Percentiles rank a stretch among this genome's conserved stretches.
phyloP scores from a whole-genome alignment of 345 rosid genomes.

The Syzygium aromaticum region DNA sequence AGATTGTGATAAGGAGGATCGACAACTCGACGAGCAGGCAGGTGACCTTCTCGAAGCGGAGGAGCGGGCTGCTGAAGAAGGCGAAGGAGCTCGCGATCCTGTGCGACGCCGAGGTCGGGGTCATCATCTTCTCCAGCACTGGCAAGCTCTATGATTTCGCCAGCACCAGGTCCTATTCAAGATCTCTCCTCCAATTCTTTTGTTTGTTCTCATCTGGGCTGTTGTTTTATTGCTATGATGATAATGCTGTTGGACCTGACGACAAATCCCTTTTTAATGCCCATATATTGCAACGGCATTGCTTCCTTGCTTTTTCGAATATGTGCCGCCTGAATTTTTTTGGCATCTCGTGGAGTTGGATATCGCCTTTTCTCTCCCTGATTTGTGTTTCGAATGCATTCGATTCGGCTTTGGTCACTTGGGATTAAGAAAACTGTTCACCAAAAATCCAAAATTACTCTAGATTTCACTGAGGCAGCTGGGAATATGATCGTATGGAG shows the following conservation, averaged over 20 bases:
- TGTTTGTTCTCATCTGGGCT: not conserved
- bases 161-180: constrained; percentile 32
- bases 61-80: constrained; percentile 48
- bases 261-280: not conserved
- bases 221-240: not conserved
- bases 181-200: not conserved
- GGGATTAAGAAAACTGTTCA: not conserved
- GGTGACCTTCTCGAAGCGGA: constrained; percentile 49
- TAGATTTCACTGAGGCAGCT: not conserved
- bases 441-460: not conserved
- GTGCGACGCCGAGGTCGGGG: constrained; percentile 53
- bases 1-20: constrained; percentile 50
- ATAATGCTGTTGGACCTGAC: not conserved
- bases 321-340: not conserved
- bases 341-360: not conserved
- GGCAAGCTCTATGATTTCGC: constrained; percentile 42
- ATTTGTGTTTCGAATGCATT: not conserved
- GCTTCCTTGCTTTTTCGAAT: not conserved
- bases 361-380: not conserved
- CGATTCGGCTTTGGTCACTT: not conserved
- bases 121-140: constrained; percentile 48
- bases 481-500: not conserved
- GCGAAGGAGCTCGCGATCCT: constrained; percentile 49
- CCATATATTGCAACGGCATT: not conserved
- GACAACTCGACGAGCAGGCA: constrained; percentile 55